Evolutionary conservation across 768 basidiomycete genomes (phyloP).

Genomic region (Bullera alba): DNA sequence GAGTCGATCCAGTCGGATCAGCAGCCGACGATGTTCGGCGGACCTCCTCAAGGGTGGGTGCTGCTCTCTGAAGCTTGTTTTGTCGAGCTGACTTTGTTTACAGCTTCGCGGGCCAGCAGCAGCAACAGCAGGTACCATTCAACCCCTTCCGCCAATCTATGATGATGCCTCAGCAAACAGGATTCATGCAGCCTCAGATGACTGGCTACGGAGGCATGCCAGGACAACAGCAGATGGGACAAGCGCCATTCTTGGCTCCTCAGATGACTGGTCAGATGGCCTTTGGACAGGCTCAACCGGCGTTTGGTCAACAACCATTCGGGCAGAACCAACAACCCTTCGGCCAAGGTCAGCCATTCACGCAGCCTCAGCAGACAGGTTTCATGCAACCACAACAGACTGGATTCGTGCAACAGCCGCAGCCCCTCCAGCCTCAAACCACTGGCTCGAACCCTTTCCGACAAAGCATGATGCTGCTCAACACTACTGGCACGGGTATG

Average conservation of each 20-base stretch:
- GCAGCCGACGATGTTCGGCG: conserved; percentile 44
- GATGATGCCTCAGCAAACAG: conserved; percentile 46
- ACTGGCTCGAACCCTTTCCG: conserved; percentile 78
- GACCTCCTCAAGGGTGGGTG: conserved; percentile 33
- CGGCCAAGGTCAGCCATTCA: background rate
- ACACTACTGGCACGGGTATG: conserved; percentile 44
- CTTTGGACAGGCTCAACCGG: conserved; percentile 32
- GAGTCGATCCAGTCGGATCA: conserved; percentile 75
- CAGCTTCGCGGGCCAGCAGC: conserved; percentile 5
- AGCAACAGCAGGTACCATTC: conserved; percentile 50
- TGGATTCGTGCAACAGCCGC: background rate
- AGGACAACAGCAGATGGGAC: conserved; percentile 44
- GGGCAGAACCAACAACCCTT: background rate
- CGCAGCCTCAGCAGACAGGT: conserved; percentile 30
- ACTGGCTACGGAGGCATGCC: conserved; percentile 47
- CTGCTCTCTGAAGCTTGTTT: background rate
- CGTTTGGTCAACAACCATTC: conserved; percentile 52
- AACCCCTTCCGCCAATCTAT: conserved; percentile 73
- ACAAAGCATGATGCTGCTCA: conserved; percentile 64
- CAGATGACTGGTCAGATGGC: conserved; percentile 56
- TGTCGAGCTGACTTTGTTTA: conserved; percentile 44
- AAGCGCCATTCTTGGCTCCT: conserved; percentile 44
- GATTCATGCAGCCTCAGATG: conserved; percentile 43
- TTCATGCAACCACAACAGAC: conserved; percentile 49
- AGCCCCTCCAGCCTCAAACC: conserved; percentile 43